Conservation (phyloP, 495 filamentous ascomycete species). For the Aspergillus hancockii region DNA sequence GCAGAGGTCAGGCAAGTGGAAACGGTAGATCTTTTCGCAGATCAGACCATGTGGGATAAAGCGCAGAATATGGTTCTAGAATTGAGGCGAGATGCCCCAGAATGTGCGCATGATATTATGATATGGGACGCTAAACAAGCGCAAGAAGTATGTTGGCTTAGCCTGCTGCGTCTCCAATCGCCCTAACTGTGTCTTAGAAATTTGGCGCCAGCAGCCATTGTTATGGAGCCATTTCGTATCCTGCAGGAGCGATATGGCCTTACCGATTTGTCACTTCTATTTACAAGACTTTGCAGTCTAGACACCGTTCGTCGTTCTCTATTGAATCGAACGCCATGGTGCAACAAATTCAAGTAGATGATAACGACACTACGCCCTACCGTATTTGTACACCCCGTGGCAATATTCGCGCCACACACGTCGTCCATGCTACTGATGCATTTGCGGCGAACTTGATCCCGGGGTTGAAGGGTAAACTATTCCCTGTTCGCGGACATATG, state of each 20-base stretch:
- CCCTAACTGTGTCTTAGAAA: constrained; percentile 6
- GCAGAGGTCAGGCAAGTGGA: constrained; percentile 34
- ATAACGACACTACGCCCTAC: constrained; percentile 22
- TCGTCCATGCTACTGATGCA: constrained; percentile 54
- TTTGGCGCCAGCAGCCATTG: constrained; percentile 13
- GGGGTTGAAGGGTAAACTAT: constrained; percentile 41
- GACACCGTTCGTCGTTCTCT: constrained; percentile 25
- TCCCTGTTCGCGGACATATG: constrained; percentile 52
- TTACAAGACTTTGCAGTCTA: constrained; percentile 34
- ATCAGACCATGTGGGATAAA: constrained; percentile 33
- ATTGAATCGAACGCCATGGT: constrained; percentile 39
- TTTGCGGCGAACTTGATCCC: constrained; percentile 48
- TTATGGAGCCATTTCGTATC: constrained; percentile 31
- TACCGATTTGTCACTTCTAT: constrained; percentile 44
- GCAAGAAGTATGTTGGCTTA: constrained; percentile 25
- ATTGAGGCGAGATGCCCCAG: constrained; percentile 35
- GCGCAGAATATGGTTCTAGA: constrained; percentile 31
- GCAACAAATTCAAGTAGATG: background rate
- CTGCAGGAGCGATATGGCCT: constrained; percentile 43
- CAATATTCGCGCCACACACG: constrained; percentile 33
- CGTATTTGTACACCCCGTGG: constrained; percentile 36
- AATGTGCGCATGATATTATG: constrained; percentile 23
- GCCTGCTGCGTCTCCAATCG: background rate
- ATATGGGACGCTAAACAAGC: constrained; percentile 27
- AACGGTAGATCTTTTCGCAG: constrained; percentile 39